Evolutionary conservation across 805 yeast species (phyloP), one percentile per base, ranked within the genome.

Genomic region (Ogataea trehalophila): DNA sequence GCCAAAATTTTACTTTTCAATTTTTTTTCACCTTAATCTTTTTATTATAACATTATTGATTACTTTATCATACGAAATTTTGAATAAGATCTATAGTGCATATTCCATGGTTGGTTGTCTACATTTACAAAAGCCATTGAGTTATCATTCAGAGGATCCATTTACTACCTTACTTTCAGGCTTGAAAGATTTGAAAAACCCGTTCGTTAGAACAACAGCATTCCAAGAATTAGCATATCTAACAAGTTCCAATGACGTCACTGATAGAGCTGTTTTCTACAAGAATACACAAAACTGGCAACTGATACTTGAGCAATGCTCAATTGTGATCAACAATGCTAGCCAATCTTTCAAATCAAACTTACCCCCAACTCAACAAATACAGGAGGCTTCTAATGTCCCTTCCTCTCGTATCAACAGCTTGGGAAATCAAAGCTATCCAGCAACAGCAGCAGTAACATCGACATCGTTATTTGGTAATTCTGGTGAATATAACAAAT

Each of bases 161-260:
- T 68, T 82, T 42, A 77, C 75, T 44, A 82, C 90, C 1, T 65
- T 86, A 36, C 61, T 85, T 13, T 72, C 82, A 3, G 92, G 92
- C 0, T 70, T 86, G 50, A 73, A 75, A 43, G 81, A 82, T 34
- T 61, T 65, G 31, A 72, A 71, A 43, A 53, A 65, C 40, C 71
- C 69, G 11, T 70, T 79, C 46, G 76, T 77, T 1, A 75, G 80
- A 49, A 60, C 81, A 49, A 80, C 89, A 1, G 90, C 92, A 2
- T 85, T 80, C 66, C 92, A 86, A 65, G 94, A 86, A 59, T 68
- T 85, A 45, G 85, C 87, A 0, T 82, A 76, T 56, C 69, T 85
- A 41, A 69, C 90, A 7, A 76, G 81, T 1, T 66, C 79, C 3
- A 60, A 70, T 1, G 74, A 76, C 50, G 53, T 65, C 3, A 73